Evolutionary conservation across 352 stramenopile genomes (phyloP), one percentile per base, ranked within the genome.

Genomic region (Pythium aphanidermatum): DNA sequence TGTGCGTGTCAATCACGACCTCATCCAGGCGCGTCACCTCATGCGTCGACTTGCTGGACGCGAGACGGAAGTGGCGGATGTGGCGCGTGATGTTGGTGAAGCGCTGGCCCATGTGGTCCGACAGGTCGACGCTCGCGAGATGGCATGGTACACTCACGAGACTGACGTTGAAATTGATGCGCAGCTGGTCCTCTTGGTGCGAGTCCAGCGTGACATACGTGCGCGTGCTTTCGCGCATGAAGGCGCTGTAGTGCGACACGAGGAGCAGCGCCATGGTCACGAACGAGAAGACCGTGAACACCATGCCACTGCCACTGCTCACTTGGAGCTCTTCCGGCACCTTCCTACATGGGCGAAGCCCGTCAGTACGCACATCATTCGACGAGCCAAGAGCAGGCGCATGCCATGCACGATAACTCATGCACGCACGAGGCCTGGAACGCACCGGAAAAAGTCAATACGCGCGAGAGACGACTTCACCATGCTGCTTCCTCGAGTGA

Each of bases 81-180:
- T 92, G 75, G 44, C 76, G 75, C 52, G 77, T 92, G 46, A 90
- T 66, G 46, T 90, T 92, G 16, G 71, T 63, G 38, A 87, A 84
- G 23, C 50, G 48, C 53, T 81, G 73, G 30, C 79, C 79, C 74
- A 89, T 90, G 61, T 86, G 66, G 65, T 92, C 78, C 49, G 78
- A 75, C 39, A 92, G 48, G 46, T 92, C 78, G 37, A 90, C 71
- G 49, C 77, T 90, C 21, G 76, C 75, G 46, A 78, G 64, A 16
- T 66, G 46, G 42, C 81, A 92, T 3, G 81, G 78, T 38, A 92
- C 65, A 14, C 77, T 68, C 38, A 86, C 65, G 33, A 92, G 44
- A 54, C 73, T 87, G 25, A 92, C 71, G 54, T 92, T 92, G 46
- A 92, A 92, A 49, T 90, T 90, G 33, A 92, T 83, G 26, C 77